Percentiles rank a stretch among this genome's conserved stretches.
These are phyloP conservation scores for Ceratocystis lukuohia DNA, from an alignment of 2,329 filamentous ascomycete genomes.

Conservation along the genomic window DNA sequence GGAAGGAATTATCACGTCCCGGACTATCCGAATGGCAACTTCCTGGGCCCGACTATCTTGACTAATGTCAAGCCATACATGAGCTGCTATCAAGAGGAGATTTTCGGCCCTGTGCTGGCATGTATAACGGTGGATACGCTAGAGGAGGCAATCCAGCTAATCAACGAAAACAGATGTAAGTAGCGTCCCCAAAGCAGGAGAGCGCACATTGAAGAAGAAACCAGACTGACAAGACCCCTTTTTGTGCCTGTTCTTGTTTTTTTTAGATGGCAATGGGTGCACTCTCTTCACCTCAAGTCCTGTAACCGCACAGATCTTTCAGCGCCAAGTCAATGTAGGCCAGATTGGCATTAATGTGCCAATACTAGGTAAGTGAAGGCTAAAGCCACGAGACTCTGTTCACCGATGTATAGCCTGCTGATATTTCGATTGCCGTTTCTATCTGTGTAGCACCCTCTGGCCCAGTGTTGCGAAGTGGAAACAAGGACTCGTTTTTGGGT, in stretches of 20 bases:
- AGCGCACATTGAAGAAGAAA: neutral
- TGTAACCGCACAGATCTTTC: slow-evolving; percentile 20
- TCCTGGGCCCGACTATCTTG: slow-evolving; percentile 23
- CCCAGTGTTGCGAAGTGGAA: slow-evolving; percentile 21
- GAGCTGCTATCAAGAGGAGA: slow-evolving; percentile 24
- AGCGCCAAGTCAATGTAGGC: slow-evolving; percentile 22
- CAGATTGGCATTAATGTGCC: slow-evolving; percentile 24
- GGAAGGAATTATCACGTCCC: slow-evolving; percentile 21
- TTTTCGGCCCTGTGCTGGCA: slow-evolving; percentile 24
- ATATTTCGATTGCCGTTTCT: neutral
- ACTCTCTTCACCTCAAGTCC: slow-evolving; percentile 22
- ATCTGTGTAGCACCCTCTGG: slow-evolving; percentile 20
- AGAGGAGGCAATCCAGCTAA: slow-evolving; percentile 23
- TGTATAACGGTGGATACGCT: slow-evolving; percentile 22
- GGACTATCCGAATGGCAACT: slow-evolving; percentile 24
- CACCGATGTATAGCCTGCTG: neutral
- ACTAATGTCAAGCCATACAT: slow-evolving; percentile 22
- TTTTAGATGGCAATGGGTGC: slow-evolving; percentile 23
- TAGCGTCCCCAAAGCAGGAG: neutral
- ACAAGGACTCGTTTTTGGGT: slow-evolving; percentile 24
- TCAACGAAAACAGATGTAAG: slow-evolving; percentile 25
- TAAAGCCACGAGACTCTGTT: neutral
- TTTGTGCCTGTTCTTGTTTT: neutral
- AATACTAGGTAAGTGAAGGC: slow-evolving; percentile 19
- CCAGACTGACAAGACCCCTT: neutral